These are phyloP conservation scores for Phaeodactylum tricornutum DNA, from an alignment of 108 stramenopile genomes.

Conservation along the genomic window DNA sequence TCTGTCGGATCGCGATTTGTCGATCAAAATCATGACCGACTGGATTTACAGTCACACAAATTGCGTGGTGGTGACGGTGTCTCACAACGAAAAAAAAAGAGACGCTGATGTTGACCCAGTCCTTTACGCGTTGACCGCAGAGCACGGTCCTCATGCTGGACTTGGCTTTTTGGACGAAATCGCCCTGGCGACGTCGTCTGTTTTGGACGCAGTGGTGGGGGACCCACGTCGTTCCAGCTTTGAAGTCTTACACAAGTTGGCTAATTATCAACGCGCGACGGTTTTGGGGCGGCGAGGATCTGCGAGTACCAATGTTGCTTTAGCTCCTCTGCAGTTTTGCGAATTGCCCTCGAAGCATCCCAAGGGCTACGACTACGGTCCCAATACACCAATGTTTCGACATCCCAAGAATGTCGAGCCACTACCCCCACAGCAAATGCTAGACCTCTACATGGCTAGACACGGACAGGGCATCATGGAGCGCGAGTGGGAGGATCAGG, in stretches of 20 bases:
- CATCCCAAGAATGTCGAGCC: no score
- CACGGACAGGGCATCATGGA: no score
- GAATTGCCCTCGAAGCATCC: constrained; percentile 5
- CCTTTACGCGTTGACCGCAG: no score
- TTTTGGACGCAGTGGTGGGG: constrained; percentile 14
- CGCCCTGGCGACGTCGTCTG: constrained; percentile 10
- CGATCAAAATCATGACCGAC: constrained; percentile 6
- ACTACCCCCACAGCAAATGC: no score
- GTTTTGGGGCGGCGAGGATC: not conserved
- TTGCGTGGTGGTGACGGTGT: no score
- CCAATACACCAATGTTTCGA: no score
- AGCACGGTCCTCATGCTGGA: constrained; percentile 23
- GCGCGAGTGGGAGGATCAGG: no score
- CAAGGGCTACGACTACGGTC: constrained; percentile 21
- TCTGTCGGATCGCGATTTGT: constrained; percentile 18
- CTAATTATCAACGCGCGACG: constrained; percentile 3
- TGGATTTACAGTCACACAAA: constrained; percentile 4
- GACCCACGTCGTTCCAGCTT: constrained; percentile 8
- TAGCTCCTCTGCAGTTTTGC: constrained; percentile 8
- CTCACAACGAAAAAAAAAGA: no score
- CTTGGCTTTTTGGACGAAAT: constrained; percentile 17
- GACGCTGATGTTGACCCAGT: no score
- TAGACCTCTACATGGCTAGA: no score
- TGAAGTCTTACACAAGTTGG: constrained; percentile 10
- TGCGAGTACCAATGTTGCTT: no score